phyloP scores from a whole-genome alignment of 371 early-diverging fungal species.

The Mortierella sp. region DNA sequence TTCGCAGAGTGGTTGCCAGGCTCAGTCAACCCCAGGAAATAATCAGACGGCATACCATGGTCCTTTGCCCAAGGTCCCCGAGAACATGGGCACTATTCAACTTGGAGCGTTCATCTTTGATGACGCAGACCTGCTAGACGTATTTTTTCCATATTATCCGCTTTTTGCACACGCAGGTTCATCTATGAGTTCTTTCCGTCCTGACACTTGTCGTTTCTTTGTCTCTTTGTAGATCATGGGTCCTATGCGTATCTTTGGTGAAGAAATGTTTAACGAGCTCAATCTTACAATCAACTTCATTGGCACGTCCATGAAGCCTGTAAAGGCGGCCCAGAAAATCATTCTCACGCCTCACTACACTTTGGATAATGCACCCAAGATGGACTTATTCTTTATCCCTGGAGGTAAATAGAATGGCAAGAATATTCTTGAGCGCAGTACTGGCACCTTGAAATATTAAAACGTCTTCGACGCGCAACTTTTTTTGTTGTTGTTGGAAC shows the following conservation, averaged over 20 bases:
- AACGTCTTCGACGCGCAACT: not conserved
- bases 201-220: not conserved
- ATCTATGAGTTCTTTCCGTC: not conserved
- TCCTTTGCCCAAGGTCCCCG: slow-evolving; percentile 25
- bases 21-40: too few species aligned
- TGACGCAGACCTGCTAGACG: slow-evolving; percentile 24
- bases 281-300: slow-evolving; percentile 42
- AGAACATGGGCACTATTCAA: slow-evolving; percentile 8
- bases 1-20: not conserved
- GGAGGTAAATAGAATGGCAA: slow-evolving; percentile 21
- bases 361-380: slow-evolving; percentile 25
- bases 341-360: slow-evolving; percentile 28
- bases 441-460: not conserved
- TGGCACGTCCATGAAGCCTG: slow-evolving; percentile 9
- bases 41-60: slow-evolving; percentile 6
- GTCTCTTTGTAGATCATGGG: slow-evolving; percentile 34
- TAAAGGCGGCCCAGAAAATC: slow-evolving; percentile 15
- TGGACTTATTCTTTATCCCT: slow-evolving; percentile 42
- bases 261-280: slow-evolving; percentile 16
- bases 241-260: slow-evolving; percentile 53
- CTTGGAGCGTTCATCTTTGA: slow-evolving; percentile 28
- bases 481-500: not conserved
- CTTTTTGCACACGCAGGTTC: not conserved
- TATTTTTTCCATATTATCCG: not conserved
- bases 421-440: not conserved